These are phyloP conservation scores for Syzygium malaccense DNA, from an alignment of 441 rosid species.

Conservation along the genomic window DNA sequence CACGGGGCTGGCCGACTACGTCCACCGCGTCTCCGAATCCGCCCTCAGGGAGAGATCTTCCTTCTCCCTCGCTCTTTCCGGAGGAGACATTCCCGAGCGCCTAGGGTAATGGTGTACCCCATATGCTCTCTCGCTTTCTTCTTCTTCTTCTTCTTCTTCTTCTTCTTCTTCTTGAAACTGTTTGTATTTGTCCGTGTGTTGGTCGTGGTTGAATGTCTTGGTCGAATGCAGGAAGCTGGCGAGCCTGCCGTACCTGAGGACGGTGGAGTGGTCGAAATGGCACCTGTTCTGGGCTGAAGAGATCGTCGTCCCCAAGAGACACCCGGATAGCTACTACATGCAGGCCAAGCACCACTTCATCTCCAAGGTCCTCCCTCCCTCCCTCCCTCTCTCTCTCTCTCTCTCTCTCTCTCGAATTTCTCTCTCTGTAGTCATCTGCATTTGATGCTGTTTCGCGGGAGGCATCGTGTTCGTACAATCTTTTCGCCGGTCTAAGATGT, in stretches of 20 bases:
- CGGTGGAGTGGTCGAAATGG: constrained; percentile 35
- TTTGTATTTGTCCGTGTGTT: neutral
- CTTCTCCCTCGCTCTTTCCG: constrained; percentile 30
- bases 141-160: neutral
- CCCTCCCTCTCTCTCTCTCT: neutral
- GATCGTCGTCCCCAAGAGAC: constrained; percentile 25
- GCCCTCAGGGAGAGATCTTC: constrained; percentile 23
- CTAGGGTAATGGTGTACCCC: constrained; percentile 8
- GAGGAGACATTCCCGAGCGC: constrained; percentile 21
- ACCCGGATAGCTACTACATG: constrained; percentile 24
- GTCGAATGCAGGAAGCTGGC: constrained; percentile 20
- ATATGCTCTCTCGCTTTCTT: neutral
- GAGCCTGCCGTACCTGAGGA: constrained; percentile 15
- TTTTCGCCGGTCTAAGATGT: neutral
- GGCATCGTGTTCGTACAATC: neutral
- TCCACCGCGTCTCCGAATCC: constrained; percentile 19
- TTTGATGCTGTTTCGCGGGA: neutral
- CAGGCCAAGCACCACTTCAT: constrained; percentile 24
- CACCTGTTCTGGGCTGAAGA: constrained; percentile 35
- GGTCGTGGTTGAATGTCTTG: too few species aligned
- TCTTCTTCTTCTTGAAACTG: too few species aligned
- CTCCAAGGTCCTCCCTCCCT: constrained; percentile 19
- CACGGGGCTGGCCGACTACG: constrained; percentile 20
- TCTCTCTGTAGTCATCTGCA: neutral
- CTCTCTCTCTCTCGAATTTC: too few species aligned